Conservation (phyloP, 306 rosid species). For the Cucurbita moschata region DNA sequence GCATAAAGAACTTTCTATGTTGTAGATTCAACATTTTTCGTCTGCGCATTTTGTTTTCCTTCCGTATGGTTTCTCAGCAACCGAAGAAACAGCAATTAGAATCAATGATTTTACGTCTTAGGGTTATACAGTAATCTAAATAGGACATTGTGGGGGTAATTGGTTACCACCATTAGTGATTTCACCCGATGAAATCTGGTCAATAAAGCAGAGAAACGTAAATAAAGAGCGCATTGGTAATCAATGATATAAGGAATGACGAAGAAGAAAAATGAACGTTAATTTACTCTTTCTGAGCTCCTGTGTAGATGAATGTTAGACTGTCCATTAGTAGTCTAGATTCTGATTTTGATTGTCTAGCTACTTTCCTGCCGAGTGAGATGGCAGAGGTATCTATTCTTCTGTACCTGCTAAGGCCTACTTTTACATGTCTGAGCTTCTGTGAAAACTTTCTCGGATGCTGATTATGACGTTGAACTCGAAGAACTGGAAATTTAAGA, state of each 20-base stretch:
- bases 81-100: background rate
- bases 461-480: no score
- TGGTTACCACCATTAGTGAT: conserved; percentile 41
- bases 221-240: conserved; percentile 24
- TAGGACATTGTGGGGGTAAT: conserved; percentile 41
- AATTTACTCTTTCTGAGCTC: conserved; percentile 60
- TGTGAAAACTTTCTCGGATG: no score
- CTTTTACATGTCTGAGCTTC: no score
- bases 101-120: background rate
- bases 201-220: conserved; percentile 39
- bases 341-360: conserved; percentile 78
- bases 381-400: conserved; percentile 71
- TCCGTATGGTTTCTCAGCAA: background rate
- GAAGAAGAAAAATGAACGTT: conserved; percentile 35
- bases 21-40: background rate
- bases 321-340: conserved; percentile 63
- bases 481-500: no score
- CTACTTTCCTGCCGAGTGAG: conserved; percentile 63
- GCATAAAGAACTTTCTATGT: background rate
- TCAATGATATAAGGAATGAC: conserved; percentile 8
- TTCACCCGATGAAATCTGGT: conserved; percentile 41
- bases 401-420: conserved; percentile 61
- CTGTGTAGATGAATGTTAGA: conserved; percentile 49
- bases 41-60: background rate
- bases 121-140: background rate